These are phyloP conservation scores for Globisporangium splendens DNA, from an alignment of 352 stramenopile genomes.

Conservation along the genomic window DNA sequence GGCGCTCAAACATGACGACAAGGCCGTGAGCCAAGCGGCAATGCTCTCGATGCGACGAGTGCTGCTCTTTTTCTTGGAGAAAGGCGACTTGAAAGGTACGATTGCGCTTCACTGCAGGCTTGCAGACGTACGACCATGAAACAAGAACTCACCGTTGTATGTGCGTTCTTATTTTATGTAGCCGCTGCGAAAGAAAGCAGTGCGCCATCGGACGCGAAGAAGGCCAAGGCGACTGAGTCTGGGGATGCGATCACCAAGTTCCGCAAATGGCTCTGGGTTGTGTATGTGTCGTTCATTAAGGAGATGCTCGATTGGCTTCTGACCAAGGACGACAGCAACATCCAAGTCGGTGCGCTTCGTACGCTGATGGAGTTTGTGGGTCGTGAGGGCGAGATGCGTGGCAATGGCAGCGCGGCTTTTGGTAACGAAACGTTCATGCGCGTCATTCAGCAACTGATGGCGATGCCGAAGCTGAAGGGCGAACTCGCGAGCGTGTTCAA, in stretches of 20 bases:
- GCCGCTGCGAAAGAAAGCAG: conserved; percentile 10
- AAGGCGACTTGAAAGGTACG: conserved; percentile 62
- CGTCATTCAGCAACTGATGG: conserved; percentile 66
- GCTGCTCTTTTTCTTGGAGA: conserved; percentile 81
- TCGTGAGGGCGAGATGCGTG: conserved; percentile 55
- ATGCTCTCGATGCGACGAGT: conserved; percentile 80
- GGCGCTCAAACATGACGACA: conserved; percentile 67
- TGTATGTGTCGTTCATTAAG: conserved; percentile 80
- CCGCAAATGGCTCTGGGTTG: conserved; percentile 77
- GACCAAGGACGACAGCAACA: conserved; percentile 48
- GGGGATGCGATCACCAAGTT: conserved; percentile 68
- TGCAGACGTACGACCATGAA: neutral
- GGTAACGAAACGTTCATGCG: conserved; percentile 84
- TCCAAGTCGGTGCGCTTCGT: conserved; percentile 76
- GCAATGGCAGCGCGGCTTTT: conserved; percentile 33
- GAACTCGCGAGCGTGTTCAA: conserved; percentile 83
- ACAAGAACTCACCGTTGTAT: neutral
- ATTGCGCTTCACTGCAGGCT: neutral
- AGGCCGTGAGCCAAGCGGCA: conserved; percentile 61
- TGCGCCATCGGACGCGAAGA: conserved; percentile 24
- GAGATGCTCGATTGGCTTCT: conserved; percentile 79
- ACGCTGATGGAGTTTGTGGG: conserved; percentile 89
- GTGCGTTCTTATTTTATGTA: neutral
- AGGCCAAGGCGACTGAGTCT: conserved; percentile 26
- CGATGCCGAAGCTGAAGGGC: conserved; percentile 70